Evolutionary conservation across 768 basidiomycete species (phyloP), one percentile per base, ranked within the genome.

Genomic region (Lactarius hengduanensis): DNA sequence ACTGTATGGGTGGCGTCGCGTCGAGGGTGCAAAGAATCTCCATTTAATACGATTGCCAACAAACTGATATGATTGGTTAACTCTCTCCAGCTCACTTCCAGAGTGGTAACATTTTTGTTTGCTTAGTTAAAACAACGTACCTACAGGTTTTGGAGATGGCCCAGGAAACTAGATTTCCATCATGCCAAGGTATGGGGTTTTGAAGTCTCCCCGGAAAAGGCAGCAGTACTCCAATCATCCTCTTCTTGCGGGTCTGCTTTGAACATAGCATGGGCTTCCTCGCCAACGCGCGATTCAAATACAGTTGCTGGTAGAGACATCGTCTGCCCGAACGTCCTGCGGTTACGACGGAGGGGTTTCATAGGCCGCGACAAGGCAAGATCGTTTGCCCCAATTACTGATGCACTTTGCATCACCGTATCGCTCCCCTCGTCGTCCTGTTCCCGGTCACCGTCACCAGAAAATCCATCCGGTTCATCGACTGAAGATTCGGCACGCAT

Each of bases 321-420:
- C 0, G 70, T 67, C 53, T 66, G 61, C 15, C 61, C 65, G 53
- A 71, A 68, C 36, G 32, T 30, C 60, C 74, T 67, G 40, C 61
- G 59, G 26, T 62, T 70, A 26, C 70, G 78, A 63, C 77, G 76
- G 38, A 83, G 74, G 59, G 82, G 77, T 64, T 80, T 83, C 7
- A 80, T 77, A 3, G 70, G 68, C 20, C 70, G 68, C 11, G 63
- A 54, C 10, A 47, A 61, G 77, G 77, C 64, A 54, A 61, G 67
- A 55, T 64, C 63, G 38, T 43, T 62, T 32, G 60, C 41, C 28
- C 64, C 32, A 34, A 67, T 63, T 47, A 63, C 32, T 28, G 68
- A 64, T 10, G 28, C 57, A 34, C 58, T 68, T 55, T 58, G 62
- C 59, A 43, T 56, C 43, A 20, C 61, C 15, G 47, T 20, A 28